Evolutionary conservation across 164 flowering plant genomes (phyloP), one percentile per base, ranked within the genome.

Genomic region (Paratinospora sagittata): DNA sequence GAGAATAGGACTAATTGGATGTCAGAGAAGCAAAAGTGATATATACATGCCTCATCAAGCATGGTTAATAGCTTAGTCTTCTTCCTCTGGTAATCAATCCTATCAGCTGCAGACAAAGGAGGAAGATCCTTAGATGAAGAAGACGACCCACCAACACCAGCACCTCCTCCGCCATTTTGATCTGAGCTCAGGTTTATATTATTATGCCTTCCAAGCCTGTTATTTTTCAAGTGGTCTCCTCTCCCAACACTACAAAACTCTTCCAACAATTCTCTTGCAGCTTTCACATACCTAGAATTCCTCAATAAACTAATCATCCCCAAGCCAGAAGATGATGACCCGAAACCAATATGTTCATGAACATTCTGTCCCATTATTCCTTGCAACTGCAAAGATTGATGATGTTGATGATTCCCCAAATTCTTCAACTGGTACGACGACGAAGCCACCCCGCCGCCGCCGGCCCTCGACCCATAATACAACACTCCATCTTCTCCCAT

Each of bases 181-280:
- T 76, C 82, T n/a, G 90, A 75, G 67, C 64, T 87, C 80, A 89
- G 85, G 85, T 74, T 89, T 61, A 80, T 4, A 30, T 30, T 30
- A 49, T 70, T 82, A 49, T 73, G 73, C 39, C 58, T 73, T 26
- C 72, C 77, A 73, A 60, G 67, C 45, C 78, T 78, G 8, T 61
- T 66, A 27, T 64, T 72, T 75, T 77, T 79, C 30, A 77, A 79
- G 21, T 30, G 34, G 3, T 87, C 89, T 34, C 89, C 94, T 47
- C 89, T 86, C 60, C 97, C 97, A 27, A 95, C 97, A 75, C 90
- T 89, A 73, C 98, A 95, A 66, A 95, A 92, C 78, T 95, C 98
- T 71, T 92, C 97, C 70, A 95, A 67, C 78, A 95, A 77, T 68
- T 95, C 96, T 75, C 85, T 89, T 0, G 97, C 89, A 14, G 98